Base-by-base conservation (phyloP, 2,329 filamentous ascomycete species). In the Lecanicillium sp. region DNA sequence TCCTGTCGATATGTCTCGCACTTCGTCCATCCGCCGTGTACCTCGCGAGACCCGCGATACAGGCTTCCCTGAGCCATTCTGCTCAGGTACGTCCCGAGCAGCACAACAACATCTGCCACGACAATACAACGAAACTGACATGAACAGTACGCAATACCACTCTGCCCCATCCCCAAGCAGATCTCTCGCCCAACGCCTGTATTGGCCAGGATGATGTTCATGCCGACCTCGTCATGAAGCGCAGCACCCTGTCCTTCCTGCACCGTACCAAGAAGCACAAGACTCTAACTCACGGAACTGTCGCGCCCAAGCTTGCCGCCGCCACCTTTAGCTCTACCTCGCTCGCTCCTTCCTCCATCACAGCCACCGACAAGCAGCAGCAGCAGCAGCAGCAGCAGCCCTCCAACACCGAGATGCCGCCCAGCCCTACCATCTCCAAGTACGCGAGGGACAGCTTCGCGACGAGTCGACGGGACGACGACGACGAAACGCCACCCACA, bases 101-200 rank as follows among this genome's bases (percentile, higher is more conserved):
- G 7, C 11, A 36, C 32, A 3, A 6, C 30, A 21, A 19, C 19
- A 37, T 35, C 26, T 17, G 23, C 21, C 11, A 11, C 11, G 27
- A 15, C 27, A 39, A 24, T 14, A 20, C 52, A 37, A 24, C 6
- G 15, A 32, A 6, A 33, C 37, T 48, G 7, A 48, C 37, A 27
- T 24, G 10, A 7, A 35, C 51, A 74, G 74, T 62, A 38, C 69
- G 73, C 52, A 84, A 81, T 56, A 84, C 81, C 12, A 81, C 79
- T 2, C 67, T 79, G 14, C 77, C 76, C 17, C 79, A 84, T 51
- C 81, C 81, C 19, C 78, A 81, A 15, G 81, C 81, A 50, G 72
- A 81, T 55, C 69, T 77, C 6, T 75, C 72, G 12, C 72, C 73
- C 41, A 71, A 78, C 52, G 80, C 79, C 37, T 73, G 67, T 56